Evolutionary conservation across 1,284 basidiomycete genomes (phyloP).

Genomic region (Xerocomus nothofagi): DNA sequence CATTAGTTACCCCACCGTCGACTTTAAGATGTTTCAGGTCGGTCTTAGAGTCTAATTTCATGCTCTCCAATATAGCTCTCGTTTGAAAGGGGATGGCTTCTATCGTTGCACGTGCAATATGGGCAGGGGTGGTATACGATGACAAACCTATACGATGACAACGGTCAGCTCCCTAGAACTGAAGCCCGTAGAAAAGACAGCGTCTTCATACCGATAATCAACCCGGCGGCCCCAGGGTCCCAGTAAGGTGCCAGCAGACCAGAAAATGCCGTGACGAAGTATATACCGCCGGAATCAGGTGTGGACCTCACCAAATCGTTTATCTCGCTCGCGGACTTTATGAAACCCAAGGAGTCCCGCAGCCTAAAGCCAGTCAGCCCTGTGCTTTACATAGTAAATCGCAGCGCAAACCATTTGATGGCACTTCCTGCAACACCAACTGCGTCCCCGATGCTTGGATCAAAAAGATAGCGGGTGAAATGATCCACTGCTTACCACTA

Average conservation of each 20-base stretch:
- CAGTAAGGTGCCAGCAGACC: constrained; percentile 92
- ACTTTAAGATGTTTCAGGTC: constrained; percentile 86
- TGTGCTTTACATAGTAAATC: not conserved
- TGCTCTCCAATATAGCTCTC: constrained; percentile 91
- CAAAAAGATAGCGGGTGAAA: not conserved
- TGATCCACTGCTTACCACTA: constrained; percentile 61
- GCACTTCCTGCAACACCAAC: constrained; percentile 95
- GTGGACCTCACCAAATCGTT: constrained; percentile 83
- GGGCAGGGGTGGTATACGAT: constrained; percentile 89
- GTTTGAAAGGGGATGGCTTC: constrained; percentile 93
- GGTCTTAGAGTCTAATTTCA: constrained; percentile 79
- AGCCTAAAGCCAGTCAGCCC: constrained; percentile 45
- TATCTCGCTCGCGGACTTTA: constrained; percentile 80
- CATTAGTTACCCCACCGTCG: constrained; percentile 94
- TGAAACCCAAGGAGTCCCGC: constrained; percentile 87
- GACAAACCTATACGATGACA: constrained; percentile 61
- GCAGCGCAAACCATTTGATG: constrained; percentile 69
- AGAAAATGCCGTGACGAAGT: constrained; percentile 96
- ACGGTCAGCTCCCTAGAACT: not conserved
- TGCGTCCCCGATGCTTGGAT: constrained; percentile 28
- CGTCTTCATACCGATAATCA: constrained; percentile 68
- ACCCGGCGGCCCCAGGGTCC: constrained; percentile 84
- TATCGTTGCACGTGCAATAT: constrained; percentile 91
- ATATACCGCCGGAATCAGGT: constrained; percentile 86
- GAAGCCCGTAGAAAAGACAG: not conserved